Conservation (phyloP, 257 asterid genomes). For the Ajuga chamaepitys region DNA sequence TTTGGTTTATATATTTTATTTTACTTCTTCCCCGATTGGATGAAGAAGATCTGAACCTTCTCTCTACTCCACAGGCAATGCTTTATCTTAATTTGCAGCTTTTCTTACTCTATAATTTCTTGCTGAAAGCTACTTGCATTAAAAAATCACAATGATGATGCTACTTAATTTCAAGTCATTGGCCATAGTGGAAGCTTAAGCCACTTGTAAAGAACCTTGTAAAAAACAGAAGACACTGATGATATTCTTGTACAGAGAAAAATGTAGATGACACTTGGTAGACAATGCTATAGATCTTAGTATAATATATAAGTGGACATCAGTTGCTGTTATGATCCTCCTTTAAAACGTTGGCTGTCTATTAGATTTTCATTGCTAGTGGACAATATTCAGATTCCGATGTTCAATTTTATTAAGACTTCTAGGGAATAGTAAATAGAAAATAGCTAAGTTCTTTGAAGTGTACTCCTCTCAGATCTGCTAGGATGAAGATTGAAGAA, state of each 20-base stretch:
- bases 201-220: background rate
- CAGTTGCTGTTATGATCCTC: background rate
- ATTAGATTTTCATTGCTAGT: background rate
- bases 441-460: too few relatives aligned
- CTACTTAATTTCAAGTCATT: background rate
- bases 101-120: background rate
- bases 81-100: conserved; percentile 6
- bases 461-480: too few relatives aligned
- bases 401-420: background rate
- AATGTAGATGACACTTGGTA: too few relatives aligned
- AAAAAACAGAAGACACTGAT: background rate
- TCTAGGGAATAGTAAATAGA: background rate
- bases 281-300: too few relatives aligned
- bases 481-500: too few relatives aligned
- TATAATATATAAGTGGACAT: background rate
- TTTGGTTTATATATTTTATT: conserved; percentile 74
- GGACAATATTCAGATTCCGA: background rate
- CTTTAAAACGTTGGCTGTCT: background rate
- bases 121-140: conserved; percentile 9
- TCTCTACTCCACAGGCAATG: conserved; percentile 67
- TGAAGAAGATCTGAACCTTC: conserved; percentile 49
- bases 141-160: background rate
- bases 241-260: background rate
- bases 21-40: conserved; percentile 65
- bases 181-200: background rate